phyloP scores from a whole-genome alignment of 139 green algal species.

The Coelastrella sp. region DNA sequence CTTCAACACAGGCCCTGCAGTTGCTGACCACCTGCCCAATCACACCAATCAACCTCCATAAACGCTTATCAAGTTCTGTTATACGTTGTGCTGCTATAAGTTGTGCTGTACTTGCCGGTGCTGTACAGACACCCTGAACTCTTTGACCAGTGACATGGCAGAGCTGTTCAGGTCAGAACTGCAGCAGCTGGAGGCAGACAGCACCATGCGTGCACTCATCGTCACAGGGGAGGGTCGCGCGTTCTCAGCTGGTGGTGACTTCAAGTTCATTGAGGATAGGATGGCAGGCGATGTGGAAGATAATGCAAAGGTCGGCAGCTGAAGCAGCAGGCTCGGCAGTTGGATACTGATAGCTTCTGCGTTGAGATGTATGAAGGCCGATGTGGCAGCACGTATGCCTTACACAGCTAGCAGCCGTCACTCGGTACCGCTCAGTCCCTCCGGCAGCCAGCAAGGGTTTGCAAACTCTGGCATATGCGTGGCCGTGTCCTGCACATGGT shows the following conservation, averaged over 20 bases:
- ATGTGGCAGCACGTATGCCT: too few relatives aligned
- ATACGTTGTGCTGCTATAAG: too few relatives aligned
- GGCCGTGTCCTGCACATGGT: too few relatives aligned
- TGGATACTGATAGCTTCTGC: too few relatives aligned
- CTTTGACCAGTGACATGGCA: slow-evolving; percentile 41
- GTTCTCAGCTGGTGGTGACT: slow-evolving; percentile 47
- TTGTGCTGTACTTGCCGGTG: too few relatives aligned
- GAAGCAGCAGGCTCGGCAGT: not conserved
- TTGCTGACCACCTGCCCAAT: too few relatives aligned
- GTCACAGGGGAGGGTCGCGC: slow-evolving; percentile 43
- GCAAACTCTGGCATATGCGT: too few relatives aligned
- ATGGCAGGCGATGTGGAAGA: slow-evolving; percentile 2
- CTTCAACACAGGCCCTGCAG: too few relatives aligned
- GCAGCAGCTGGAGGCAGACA: slow-evolving; percentile 28
- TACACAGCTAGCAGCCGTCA: too few relatives aligned
- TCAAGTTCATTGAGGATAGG: slow-evolving; percentile 44
- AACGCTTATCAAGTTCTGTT: not conserved
- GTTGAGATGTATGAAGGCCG: too few relatives aligned
- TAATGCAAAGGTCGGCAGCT: slow-evolving; percentile 30
- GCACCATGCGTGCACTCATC: slow-evolving; percentile 18
- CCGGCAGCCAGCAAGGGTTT: too few relatives aligned
- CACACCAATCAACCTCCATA: not conserved
- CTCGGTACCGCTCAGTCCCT: too few relatives aligned
- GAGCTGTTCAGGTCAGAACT: slow-evolving; percentile 8
- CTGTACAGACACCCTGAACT: slow-evolving; percentile 49